Evolutionary conservation across 2,329 filamentous ascomycete genomes (phyloP), one percentile per base, ranked within the genome.

Genomic region (Phaeosphaeriaceae sp.): DNA sequence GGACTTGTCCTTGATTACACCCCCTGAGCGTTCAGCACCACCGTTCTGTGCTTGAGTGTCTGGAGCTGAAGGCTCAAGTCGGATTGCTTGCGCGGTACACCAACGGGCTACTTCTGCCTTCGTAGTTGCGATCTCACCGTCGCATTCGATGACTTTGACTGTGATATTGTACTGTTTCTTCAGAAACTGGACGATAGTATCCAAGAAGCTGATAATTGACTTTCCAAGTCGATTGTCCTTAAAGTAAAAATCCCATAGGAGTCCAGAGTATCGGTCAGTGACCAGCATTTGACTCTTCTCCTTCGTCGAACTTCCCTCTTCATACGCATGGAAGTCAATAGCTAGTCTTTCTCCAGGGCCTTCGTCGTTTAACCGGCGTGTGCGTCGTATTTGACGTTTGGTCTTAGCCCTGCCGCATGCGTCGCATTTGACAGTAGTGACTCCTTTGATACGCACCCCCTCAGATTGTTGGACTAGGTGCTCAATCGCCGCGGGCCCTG

Each of bases 11-110:
- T 46, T 51, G 15, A 44, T 49, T 30, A 51, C 18, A 47, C 34
- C 39, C 47, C 16, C 48, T 54, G 35, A 54, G 45, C n/a, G n/a
- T n/a, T n/a, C n/a, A n/a, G n/a, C n/a, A n/a, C n/a, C n/a, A n/a
- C n/a, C n/a, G n/a, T n/a, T 35, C 35, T 44, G 52, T 34, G 34
- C 48, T 50, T 56, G 34, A 5, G 36, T 56, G 42, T 56, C 39
- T 36, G 26, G 48, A 20, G 37, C 46, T 26, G 34, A 52, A 42
- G 37, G 49, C 46, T 56, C 29, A 18, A 52, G 26, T 8, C 30
- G 21, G 52, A 45, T 5, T 12, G 18, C 28, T 36, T 23, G 6
- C 7, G 3, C 1, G 16, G 30, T 15, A 11, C n/a, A 40, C 49
- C 26, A 52, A 16, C 23, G 12, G 4, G 36, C 6, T 2, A 48